Conservation (phyloP, 2,329 filamentous ascomycete genomes). For the Venturia nashicola region DNA sequence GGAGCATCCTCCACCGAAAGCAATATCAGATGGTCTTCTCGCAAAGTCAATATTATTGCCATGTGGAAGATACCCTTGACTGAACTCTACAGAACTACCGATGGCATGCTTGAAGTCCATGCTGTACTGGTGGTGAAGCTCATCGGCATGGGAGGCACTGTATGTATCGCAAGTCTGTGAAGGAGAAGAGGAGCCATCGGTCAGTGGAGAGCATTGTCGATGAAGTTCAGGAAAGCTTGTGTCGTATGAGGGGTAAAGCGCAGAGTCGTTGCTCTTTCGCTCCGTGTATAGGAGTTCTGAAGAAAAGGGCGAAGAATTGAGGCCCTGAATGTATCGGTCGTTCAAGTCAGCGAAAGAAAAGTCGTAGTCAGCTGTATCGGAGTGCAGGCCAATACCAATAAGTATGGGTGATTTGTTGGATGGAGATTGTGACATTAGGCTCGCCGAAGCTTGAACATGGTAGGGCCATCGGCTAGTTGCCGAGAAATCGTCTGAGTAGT, state of each 20-base stretch:
- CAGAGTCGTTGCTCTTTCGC: not conserved
- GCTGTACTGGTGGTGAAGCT: not conserved
- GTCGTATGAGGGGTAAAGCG: not conserved
- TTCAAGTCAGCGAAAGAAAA: not conserved
- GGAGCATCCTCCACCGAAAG: not conserved
- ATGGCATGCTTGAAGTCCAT: not conserved
- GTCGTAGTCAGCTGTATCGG: not conserved
- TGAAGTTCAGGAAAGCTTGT: not conserved
- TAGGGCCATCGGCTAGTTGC: not conserved
- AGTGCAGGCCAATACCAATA: not conserved
- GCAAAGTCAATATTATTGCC: not conserved
- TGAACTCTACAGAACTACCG: not conserved
- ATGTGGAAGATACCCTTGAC: not conserved
- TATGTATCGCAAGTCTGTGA: conserved; percentile 1
- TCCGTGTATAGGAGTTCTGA: not conserved
- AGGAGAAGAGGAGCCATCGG: not conserved
- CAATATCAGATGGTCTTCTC: not conserved
- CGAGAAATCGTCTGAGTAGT: not conserved
- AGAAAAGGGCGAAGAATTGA: not conserved
- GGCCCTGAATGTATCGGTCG: not conserved
- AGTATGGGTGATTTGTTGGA: not conserved
- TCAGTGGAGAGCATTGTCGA: not conserved
- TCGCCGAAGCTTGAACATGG: not conserved
- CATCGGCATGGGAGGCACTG: conserved; percentile 5
- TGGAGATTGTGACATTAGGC: not conserved